Evolutionary conservation across 371 early-diverging fungal genomes (phyloP).

Genomic region (Rhizopus stolonifer): DNA sequence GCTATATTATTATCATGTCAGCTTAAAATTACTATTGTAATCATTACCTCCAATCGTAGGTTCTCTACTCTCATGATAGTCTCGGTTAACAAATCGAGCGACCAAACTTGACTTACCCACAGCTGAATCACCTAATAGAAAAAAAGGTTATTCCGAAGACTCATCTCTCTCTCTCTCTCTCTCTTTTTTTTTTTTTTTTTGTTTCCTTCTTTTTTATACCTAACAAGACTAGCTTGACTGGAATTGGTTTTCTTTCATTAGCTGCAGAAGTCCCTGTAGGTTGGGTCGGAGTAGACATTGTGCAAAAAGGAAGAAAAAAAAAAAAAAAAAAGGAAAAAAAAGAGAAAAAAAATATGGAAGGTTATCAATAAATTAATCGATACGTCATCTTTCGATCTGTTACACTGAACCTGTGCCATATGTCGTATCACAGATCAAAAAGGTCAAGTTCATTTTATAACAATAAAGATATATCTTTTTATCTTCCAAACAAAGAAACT

Average conservation of each 20-base stretch:
- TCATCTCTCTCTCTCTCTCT: too few relatives aligned
- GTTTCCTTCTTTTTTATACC: slow-evolving; percentile 39
- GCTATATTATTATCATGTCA: too few relatives aligned
- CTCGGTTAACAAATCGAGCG: slow-evolving; percentile 89
- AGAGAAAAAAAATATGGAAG: too few relatives aligned
- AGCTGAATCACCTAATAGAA: slow-evolving; percentile 74
- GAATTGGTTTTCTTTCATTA: slow-evolving; percentile 40
- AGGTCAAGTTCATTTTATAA: too few relatives aligned
- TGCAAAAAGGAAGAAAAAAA: not conserved
- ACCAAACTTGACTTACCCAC: slow-evolving; percentile 85
- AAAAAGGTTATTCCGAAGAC: too few relatives aligned
- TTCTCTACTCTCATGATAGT: slow-evolving; percentile 94
- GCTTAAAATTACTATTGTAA: too few relatives aligned
- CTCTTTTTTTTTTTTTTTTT: not conserved
- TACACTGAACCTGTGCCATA: too few relatives aligned
- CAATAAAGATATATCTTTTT: too few relatives aligned
- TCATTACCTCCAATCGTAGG: slow-evolving; percentile 95
- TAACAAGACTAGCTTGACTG: slow-evolving; percentile 69
- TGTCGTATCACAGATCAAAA: too few relatives aligned
- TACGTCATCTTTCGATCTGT: too few relatives aligned
- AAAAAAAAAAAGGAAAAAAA: not conserved
- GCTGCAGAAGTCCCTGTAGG: slow-evolving; percentile 1
- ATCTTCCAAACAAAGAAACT: too few relatives aligned
- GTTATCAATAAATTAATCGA: too few relatives aligned
- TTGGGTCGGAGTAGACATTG: not conserved